Base-by-base conservation (phyloP, 1,284 basidiomycete species). In the Mycosarcoma maydis region DNA sequence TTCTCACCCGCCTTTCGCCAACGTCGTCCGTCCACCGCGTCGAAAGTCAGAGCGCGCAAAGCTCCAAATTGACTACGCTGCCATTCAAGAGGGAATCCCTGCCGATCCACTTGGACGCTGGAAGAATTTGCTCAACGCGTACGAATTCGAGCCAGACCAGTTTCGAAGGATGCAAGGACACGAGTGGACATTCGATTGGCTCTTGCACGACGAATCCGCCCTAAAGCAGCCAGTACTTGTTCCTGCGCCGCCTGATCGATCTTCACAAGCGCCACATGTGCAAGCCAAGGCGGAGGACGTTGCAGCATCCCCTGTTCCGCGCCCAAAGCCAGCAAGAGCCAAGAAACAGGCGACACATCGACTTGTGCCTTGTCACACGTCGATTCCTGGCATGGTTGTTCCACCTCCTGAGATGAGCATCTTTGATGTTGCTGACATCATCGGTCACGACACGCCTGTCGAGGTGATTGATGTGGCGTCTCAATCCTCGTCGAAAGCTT, bases 351-450 rank as follows among this genome's bases (percentile, higher is more conserved):
- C 41, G 16, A 22, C 6, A 22, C 36, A 26, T 11, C 41, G 64
- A 42, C 48, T 66, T 22, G 48, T 26, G 19, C 68, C 68, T 13
- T 19, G 40, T 23, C 30, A 17, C 13, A 57, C 65, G n/a, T 32
- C 54, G 4, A 77, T 77, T 6, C 65, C 65, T 1, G 74, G 74
- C 17, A 91, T 94, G 90, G 88, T 87, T 75, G 92, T 94, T 89
- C 92, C 92, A 0, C 82, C 85, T 2, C 67, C 82, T 6, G 85
- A 86, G 42, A 88, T 91, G 57, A 88, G 87, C 1, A 89, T 94
- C 33, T 85, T 87, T 43, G 89, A 94, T 74, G 89, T 98, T 1
- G 92, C 90, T 0, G 84, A 89, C 51, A 84, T 89, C 20, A 87
- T 97, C 36, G 94, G 69, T 8, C 49, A 51, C 26, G 64, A 72